A percentile compares a stretch with the other conserved stretches of the same genome.
Evolutionary conservation across 2,329 filamentous ascomycete species (phyloP).

Genomic region (Xylariaceae sp.): DNA sequence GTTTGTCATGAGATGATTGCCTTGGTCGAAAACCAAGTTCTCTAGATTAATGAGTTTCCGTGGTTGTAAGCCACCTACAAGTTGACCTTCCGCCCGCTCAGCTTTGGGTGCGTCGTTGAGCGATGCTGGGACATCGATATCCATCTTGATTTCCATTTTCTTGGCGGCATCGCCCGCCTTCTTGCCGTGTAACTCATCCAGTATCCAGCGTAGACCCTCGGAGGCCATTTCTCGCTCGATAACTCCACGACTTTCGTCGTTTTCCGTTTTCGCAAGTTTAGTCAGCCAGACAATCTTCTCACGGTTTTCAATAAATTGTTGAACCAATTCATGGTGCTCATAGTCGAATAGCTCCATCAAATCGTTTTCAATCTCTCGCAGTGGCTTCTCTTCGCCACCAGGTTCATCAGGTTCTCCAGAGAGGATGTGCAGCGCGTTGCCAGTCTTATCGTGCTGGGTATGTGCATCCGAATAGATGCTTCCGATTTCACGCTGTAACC

Average conservation of each 20-base stretch:
- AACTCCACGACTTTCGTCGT: constrained; percentile 68
- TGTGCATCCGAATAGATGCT: constrained; percentile 86
- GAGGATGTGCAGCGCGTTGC: constrained; percentile 76
- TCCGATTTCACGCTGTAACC: constrained; percentile 91
- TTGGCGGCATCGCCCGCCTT: constrained; percentile 56
- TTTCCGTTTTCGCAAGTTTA: constrained; percentile 75
- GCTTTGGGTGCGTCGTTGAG: constrained; percentile 48
- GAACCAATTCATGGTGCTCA: constrained; percentile 88
- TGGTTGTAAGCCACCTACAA: constrained; percentile 81
- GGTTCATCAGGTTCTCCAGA: constrained; percentile 66
- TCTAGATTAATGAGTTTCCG: constrained; percentile 88
- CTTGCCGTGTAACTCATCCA: constrained; percentile 83
- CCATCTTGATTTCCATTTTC: constrained; percentile 90
- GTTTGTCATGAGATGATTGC: constrained; percentile 99
- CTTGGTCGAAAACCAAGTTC: constrained; percentile 94
- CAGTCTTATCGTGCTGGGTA: constrained; percentile 88
- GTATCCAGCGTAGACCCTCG: constrained; percentile 78
- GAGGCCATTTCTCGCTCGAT: constrained; percentile 90
- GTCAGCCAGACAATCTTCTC: constrained; percentile 97
- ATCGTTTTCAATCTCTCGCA: constrained; percentile 96
- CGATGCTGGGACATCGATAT: constrained; percentile 70
- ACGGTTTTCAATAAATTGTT: constrained; percentile 84
- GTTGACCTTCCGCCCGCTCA: constrained; percentile 60
- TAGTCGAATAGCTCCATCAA: constrained; percentile 98
- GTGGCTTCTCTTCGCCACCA: constrained; percentile 75